phyloP scores from a whole-genome alignment of 306 rosid species.

The Pterocarpus macrocarpus region DNA sequence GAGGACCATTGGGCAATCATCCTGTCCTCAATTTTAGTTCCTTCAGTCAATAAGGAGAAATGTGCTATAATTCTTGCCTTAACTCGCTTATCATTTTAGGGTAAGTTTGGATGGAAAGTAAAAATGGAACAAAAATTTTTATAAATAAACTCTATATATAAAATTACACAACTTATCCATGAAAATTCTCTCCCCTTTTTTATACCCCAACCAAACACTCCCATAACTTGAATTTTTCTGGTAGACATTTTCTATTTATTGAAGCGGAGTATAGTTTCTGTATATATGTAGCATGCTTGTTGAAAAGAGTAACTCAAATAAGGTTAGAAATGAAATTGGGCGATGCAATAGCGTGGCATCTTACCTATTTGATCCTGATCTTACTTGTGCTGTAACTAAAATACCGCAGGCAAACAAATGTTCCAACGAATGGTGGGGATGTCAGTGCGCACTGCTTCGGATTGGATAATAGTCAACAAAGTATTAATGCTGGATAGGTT shows the following conservation, averaged over 20 bases:
- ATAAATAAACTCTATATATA: too few species aligned
- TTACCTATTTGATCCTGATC: neutral
- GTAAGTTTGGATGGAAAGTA: too few species aligned
- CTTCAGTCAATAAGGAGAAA: conserved; percentile 3
- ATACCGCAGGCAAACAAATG: neutral
- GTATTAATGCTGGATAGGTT: neutral
- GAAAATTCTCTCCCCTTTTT: too few species aligned
- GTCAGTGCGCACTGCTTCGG: neutral
- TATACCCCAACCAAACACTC: too few species aligned
- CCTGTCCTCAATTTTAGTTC: conserved; percentile 34
- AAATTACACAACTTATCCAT: too few species aligned
- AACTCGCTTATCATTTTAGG: neutral
- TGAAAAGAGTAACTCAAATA: neutral
- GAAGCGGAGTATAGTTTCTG: too few species aligned
- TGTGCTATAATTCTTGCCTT: neutral
- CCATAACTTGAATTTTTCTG: too few species aligned
- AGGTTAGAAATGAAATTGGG: conserved; percentile 10
- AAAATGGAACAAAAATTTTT: too few species aligned
- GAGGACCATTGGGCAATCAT: conserved; percentile 48
- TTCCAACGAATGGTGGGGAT: neutral
- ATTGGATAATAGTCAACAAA: neutral
- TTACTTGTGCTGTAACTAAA: neutral
- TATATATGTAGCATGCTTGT: too few species aligned
- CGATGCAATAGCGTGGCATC: neutral
- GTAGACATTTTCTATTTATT: too few species aligned